Conservation (phyloP, 2,329 filamentous ascomycete species). For the Fusarium tuaranense region DNA sequence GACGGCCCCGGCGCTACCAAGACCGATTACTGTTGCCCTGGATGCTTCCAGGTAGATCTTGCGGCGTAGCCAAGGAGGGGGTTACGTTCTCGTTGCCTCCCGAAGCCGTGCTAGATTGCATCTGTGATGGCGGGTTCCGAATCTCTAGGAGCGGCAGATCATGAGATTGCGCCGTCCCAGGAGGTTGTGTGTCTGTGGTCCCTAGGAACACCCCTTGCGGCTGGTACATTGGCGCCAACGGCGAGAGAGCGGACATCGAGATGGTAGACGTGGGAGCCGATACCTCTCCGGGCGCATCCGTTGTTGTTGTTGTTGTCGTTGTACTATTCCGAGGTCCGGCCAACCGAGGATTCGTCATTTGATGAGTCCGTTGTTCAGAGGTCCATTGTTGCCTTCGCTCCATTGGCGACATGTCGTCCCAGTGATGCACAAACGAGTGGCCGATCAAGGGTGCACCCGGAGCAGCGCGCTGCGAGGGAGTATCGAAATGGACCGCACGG, state of each 20-base stretch:
- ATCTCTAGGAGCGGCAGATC: constrained; percentile 10
- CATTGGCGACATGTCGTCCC: constrained; percentile 12
- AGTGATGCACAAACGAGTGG: constrained; percentile 16
- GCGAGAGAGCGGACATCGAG: constrained; percentile 20
- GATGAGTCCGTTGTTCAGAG: background rate
- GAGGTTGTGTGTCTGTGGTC: background rate
- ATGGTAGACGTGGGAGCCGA: background rate
- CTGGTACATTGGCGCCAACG: constrained; percentile 27
- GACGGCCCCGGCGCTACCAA: constrained; percentile 23
- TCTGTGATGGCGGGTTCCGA: constrained; percentile 29
- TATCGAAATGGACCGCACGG: constrained; percentile 3
- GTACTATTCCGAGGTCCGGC: background rate
- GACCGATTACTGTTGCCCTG: constrained; percentile 24
- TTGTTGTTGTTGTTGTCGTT: background rate
- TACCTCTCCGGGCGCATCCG: background rate
- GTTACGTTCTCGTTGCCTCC: constrained; percentile 17
- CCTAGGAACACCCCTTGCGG: constrained; percentile 6
- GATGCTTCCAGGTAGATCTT: background rate
- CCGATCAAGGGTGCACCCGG: constrained; percentile 2
- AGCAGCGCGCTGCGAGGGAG: constrained; percentile 3
- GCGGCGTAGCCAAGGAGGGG: background rate
- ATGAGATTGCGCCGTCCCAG: background rate
- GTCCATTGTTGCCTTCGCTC: constrained; percentile 20
- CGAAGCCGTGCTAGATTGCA: constrained; percentile 1
- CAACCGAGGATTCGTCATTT: background rate